These are phyloP conservation scores for Penicillium salamii DNA, from an alignment of 495 filamentous ascomycete species.

Conservation along the genomic window DNA sequence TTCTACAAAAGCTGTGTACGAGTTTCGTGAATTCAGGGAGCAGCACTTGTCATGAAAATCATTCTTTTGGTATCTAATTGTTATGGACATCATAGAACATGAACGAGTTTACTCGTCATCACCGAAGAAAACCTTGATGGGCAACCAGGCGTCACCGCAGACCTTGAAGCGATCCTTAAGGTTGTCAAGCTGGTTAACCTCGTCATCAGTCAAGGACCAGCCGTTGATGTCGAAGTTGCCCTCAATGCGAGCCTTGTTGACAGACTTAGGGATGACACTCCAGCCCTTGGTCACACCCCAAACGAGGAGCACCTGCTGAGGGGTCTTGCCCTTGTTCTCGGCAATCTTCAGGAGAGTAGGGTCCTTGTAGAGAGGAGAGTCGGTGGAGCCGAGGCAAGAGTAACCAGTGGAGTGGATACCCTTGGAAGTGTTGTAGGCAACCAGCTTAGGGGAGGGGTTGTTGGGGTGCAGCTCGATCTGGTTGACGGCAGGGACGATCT, in stretches of 20 bases:
- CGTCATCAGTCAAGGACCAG: constrained; percentile 62
- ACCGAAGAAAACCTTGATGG: constrained; percentile 81
- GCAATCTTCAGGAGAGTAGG: constrained; percentile 57
- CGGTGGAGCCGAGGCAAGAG: constrained; percentile 63
- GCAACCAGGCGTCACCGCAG: constrained; percentile 66
- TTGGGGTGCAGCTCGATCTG: constrained; percentile 90
- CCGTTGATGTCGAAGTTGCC: constrained; percentile 65
- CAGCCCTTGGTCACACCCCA: constrained; percentile 72
- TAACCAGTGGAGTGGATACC: constrained; percentile 69
- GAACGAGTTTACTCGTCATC: constrained; percentile 64
- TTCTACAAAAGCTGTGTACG: no score
- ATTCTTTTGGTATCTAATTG: constrained; percentile 21
- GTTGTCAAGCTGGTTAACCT: constrained; percentile 59
- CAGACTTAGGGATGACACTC: constrained; percentile 71
- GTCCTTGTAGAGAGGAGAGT: constrained; percentile 56
- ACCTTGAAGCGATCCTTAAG: constrained; percentile 72
- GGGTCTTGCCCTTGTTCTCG: constrained; percentile 63
- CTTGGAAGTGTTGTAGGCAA: constrained; percentile 66
- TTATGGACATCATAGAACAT: constrained; percentile 15
- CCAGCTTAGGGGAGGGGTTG: constrained; percentile 74
- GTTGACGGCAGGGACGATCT: constrained; percentile 80
- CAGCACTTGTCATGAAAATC: not conserved
- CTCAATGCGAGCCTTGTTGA: constrained; percentile 60
- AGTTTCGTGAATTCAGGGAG: no score
- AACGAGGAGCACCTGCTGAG: constrained; percentile 62